These are phyloP conservation scores for Suhomyces atakaporum DNA, from an alignment of 1,139 yeast genomes.

Conservation along the genomic window DNA sequence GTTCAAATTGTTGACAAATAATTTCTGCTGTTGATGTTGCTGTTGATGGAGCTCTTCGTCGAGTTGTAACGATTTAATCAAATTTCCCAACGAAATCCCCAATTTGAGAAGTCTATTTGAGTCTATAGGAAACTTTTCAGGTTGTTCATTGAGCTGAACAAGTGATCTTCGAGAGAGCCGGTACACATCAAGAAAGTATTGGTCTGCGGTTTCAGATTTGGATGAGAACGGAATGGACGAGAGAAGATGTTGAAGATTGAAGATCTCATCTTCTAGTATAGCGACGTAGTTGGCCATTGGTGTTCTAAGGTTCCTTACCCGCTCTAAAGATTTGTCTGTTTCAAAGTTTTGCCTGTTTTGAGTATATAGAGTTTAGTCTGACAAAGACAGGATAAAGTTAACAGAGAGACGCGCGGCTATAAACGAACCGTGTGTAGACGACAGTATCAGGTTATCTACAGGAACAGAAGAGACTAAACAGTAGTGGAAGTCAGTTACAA, in stretches of 20 bases:
- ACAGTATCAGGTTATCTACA: too few species aligned
- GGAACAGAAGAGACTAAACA: too few species aligned
- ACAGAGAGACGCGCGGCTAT: too few species aligned
- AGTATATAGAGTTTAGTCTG: too few species aligned
- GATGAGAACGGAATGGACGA: conserved; percentile 38
- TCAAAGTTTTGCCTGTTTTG: too few species aligned
- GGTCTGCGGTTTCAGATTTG: conserved; percentile 10
- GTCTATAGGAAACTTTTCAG: conserved; percentile 37
- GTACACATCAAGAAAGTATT: conserved; percentile 37
- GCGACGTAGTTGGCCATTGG: conserved; percentile 14
- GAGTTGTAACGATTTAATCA: conserved; percentile 37
- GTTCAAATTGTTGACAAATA: conserved; percentile 16
- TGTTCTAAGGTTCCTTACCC: conserved; percentile 2
- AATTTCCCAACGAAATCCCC: conserved; percentile 47
- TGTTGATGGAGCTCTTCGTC: conserved; percentile 37
- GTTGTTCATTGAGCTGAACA: conserved; percentile 23
- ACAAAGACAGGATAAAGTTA: too few species aligned
- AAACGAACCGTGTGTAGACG: too few species aligned
- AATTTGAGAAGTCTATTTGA: conserved; percentile 42
- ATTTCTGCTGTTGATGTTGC: conserved; percentile 27
- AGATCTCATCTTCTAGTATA: conserved; percentile 29
- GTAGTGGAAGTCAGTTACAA: too few species aligned
- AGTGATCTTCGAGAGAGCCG: conserved; percentile 30
- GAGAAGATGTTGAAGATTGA: conserved; percentile 31
- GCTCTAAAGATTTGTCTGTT: too few species aligned